Conservation (phyloP, 148 eudicot genomes). For the Nepenthes gracilis region DNA sequence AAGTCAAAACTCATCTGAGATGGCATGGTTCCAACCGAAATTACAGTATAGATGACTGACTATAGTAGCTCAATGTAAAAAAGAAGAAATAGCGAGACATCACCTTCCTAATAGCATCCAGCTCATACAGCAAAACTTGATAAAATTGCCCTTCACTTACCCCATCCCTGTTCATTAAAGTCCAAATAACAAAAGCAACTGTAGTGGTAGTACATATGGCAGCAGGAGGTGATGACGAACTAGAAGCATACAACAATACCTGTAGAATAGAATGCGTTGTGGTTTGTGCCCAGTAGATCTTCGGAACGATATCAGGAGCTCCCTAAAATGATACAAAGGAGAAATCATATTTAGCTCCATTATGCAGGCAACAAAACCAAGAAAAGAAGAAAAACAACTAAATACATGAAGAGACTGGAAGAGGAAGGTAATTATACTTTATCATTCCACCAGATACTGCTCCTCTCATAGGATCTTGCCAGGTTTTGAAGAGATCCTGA, state of each 20-base stretch:
- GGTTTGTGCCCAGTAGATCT: not conserved
- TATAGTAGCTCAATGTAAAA: not conserved
- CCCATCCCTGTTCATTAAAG: slow-evolving; percentile 5
- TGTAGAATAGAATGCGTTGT: not conserved
- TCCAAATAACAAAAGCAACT: not conserved
- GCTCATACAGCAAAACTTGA: slow-evolving; percentile 2
- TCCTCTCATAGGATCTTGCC: slow-evolving; percentile 56
- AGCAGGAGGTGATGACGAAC: not conserved
- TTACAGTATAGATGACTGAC: slow-evolving; percentile 3
- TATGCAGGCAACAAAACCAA: not conserved
- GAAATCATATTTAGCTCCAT: not conserved
- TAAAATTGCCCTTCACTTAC: slow-evolving; percentile 7
- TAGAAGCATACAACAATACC: not conserved
- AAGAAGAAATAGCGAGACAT: not conserved
- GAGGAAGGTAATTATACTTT: slow-evolving; percentile 18
- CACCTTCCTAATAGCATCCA: slow-evolving; percentile 7
- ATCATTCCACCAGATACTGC: slow-evolving; percentile 71
- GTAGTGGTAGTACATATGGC: not conserved
- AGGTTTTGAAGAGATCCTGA: slow-evolving; percentile 63
- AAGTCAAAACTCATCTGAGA: not conserved
- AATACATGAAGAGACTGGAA: not conserved
- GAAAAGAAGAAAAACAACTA: not conserved
- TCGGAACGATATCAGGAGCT: not conserved
- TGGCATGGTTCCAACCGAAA: not conserved
- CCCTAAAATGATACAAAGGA: not conserved